Base-by-base conservation (phyloP, 495 filamentous ascomycete genomes). In the Daldinia concentrica region DNA sequence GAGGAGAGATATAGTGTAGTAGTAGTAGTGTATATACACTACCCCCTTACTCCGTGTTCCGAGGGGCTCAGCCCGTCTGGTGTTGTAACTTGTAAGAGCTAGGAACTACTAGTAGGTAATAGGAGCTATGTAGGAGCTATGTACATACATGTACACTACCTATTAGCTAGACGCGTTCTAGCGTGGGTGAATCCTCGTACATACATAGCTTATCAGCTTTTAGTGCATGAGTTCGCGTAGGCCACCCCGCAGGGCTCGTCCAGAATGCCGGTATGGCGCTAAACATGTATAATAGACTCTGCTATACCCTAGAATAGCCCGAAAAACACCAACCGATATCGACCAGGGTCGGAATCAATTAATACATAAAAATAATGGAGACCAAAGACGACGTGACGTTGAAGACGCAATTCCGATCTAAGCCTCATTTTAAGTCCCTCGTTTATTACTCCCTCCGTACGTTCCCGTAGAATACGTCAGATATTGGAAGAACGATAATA, bases 251-350 rank as follows among this genome's bases (percentile, higher is more conserved):
- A 34, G 30, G 54, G 30, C 55, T 58, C 34, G 55, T 24, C 55
- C 55, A 58, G 55, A 24, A 37, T 58, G 34, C 32, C 32, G 55
- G 55, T 58, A 58, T 32, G 55, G 55, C 54, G 29, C 54, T 56
- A 51, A 45, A 26, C 5, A 56, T 26, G 30, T 39, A 58, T 58
- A 58, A 58, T 41, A 26, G 17, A 5, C 17, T 56, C n/a, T 58
- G 6, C 15, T 58, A 58, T 58, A 58, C 2, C 55, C 55, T 26
- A 6, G 29, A 24, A 30, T 34, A 19, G 30, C 11, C 30, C 29
- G 19, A 24, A 58, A 26, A 4, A 0, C 22, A 19, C 30, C 19
- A 39, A 58, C 12, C 15, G 55, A 11, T 58, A n/a, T 39, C 11
- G 32, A 58, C 55, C 19, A 26, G 55, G 55, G 19, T 39, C 9